Conservation (phyloP, 176 grass and related monocot species). For the Oryza glaberrima region DNA sequence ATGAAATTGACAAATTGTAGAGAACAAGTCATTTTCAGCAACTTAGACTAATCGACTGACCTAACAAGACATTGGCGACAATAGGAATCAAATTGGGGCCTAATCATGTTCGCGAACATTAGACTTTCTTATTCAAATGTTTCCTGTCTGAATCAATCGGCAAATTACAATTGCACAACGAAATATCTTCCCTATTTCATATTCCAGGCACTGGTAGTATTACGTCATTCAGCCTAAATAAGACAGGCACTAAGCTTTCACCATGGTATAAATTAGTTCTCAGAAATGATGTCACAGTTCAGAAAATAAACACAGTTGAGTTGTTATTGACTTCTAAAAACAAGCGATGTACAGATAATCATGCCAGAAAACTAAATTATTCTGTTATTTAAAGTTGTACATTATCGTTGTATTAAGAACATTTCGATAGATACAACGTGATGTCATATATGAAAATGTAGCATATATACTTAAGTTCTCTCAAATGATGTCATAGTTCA, state of each 20-base stretch:
- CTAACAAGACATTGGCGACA: constrained; percentile 23
- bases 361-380: neutral
- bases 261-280: constrained; percentile 9
- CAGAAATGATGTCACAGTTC: constrained; percentile 2
- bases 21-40: constrained; percentile 10
- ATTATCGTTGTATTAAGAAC: neutral
- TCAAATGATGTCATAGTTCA: neutral
- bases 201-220: neutral
- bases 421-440: neutral
- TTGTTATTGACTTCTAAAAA: constrained; percentile 9
- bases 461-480: neutral
- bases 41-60: constrained; percentile 39
- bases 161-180: neutral
- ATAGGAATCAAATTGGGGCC: constrained; percentile 26
- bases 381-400: neutral
- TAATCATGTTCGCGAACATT: constrained; percentile 37
- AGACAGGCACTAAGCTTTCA: constrained; percentile 41
- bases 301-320: neutral
- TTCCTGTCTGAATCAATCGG: constrained; percentile 30
- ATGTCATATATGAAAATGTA: neutral
- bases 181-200: constrained; percentile 50
- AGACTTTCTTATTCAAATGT: constrained; percentile 34
- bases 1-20: neutral
- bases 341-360: constrained; percentile 9
- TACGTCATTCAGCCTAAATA: constrained; percentile 9